Conservation (phyloP, 345 rosid species). For the Melaleuca quinquenervia region DNA sequence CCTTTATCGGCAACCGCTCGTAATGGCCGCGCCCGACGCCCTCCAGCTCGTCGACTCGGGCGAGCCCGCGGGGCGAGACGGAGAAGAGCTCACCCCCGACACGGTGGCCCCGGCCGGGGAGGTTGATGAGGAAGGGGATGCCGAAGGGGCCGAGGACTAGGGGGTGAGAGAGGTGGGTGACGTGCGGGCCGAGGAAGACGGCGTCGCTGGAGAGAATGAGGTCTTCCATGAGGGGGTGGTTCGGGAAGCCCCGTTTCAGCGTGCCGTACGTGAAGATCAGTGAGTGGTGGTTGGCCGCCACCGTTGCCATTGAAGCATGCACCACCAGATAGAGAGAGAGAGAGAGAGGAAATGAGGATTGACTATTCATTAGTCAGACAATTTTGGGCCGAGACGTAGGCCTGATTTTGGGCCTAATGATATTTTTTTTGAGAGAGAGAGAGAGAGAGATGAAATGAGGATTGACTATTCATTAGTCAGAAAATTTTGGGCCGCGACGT, state of each 20-base stretch:
- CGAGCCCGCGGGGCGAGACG: slow-evolving; percentile 40
- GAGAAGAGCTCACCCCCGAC: slow-evolving; percentile 64
- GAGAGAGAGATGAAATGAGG: not conserved
- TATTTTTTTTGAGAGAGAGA: not conserved
- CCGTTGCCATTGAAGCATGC: not conserved
- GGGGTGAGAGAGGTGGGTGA: slow-evolving; percentile 35
- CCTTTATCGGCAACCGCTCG: slow-evolving; percentile 47
- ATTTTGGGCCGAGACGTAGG: not conserved
- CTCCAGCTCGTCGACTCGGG: slow-evolving; percentile 49
- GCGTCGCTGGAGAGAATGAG: slow-evolving; percentile 27
- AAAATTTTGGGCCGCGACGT: not conserved
- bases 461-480: not conserved
- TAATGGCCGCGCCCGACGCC: slow-evolving; percentile 50
- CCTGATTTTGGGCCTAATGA: not conserved
- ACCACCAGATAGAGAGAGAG: not conserved
- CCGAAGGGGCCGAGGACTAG: slow-evolving; percentile 66
- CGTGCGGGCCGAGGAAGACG: slow-evolving; percentile 24
- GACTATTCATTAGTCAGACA: not conserved
- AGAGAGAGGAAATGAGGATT: not conserved
- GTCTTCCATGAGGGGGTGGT: slow-evolving; percentile 6
- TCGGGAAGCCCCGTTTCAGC: slow-evolving; percentile 30
- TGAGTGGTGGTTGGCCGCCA: slow-evolving; percentile 1
- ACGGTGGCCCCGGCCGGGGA: slow-evolving; percentile 34
- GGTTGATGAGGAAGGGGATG: slow-evolving; percentile 59
- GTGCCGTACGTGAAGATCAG: slow-evolving; percentile 66